Conservation (phyloP, 805 yeast genomes). For the Zygosaccharomyces bisporus region DNA sequence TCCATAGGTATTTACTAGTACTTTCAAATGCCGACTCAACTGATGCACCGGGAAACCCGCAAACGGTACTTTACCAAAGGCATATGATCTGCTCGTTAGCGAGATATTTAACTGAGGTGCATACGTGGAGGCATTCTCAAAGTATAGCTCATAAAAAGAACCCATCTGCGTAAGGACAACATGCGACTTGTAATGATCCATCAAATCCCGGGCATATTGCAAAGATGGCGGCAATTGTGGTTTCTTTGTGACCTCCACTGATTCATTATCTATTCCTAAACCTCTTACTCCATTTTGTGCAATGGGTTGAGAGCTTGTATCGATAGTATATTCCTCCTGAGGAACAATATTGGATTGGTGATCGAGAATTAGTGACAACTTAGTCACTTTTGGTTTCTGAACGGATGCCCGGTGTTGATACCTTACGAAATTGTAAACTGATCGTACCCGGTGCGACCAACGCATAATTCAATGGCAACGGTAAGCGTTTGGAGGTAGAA, state of each 20-base stretch:
- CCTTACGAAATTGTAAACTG: constrained; percentile 3
- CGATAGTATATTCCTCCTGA: constrained; percentile 1
- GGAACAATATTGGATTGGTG: background rate
- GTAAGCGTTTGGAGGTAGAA: background rate
- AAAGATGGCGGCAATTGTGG: constrained; percentile 36
- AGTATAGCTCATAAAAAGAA: constrained; percentile 81
- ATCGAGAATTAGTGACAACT: constrained; percentile 11
- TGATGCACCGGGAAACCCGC: constrained; percentile 85
- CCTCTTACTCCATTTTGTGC: background rate
- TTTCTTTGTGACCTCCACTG: background rate
- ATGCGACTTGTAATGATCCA: constrained; percentile 47
- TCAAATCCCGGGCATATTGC: constrained; percentile 38
- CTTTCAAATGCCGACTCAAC: constrained; percentile 66
- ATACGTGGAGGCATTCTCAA: constrained; percentile 75
- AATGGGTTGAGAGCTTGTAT: constrained; percentile 7
- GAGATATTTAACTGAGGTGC: constrained; percentile 71
- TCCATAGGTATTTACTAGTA: constrained; percentile 66
- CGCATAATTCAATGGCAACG: constrained; percentile 2
- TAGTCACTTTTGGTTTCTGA: constrained; percentile 11
- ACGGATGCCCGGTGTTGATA: constrained; percentile 3
- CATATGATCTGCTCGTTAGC: constrained; percentile 54
- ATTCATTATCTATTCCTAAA: background rate
- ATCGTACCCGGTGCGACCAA: background rate
- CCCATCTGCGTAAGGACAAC: constrained; percentile 80
- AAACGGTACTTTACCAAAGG: constrained; percentile 56